Evolutionary conservation across 371 early-diverging fungal genomes (phyloP), one percentile per base, ranked within the genome.

Genomic region (Choanephora cucurbitarum): DNA sequence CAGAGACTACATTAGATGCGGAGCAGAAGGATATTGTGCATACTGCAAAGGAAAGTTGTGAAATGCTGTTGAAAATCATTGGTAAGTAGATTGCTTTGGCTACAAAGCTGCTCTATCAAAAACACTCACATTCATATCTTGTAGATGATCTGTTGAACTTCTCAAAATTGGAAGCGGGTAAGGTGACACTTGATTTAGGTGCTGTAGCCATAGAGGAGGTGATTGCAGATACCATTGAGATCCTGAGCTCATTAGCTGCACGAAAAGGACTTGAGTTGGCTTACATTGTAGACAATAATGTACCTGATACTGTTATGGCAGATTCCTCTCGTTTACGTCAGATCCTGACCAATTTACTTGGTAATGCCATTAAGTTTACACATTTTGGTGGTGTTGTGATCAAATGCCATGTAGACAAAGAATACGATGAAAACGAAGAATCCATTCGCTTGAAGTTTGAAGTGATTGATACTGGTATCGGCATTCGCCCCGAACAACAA

Each of bases 311-410:
- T 0, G 53, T 78, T 0, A 49, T 66, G 8, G 69, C 73, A 5
- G 79, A 78, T 37, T 70, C 75, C 0, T 75, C 79, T 37, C 69
- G 79, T 15, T 15, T 78, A n/a, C 66, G 79, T 15, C 79, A 78
- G 32, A 69, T 78, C 3, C 45, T 78, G 41, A 72, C 75, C 13
- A 78, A 78, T 21, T 53, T 78, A 13, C 64, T 84, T 43, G 83
- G 86, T 33, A 87, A 87, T 44, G 85, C 87, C 2, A 80, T 87
- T 60, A 87, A 87, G 61, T 87, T 87, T 32, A 87, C 87, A 1
- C 79, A 82, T 42, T 62, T 80, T 21, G 87, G 85, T 4, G 72
- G 75, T 23, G 79, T 85, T 10, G 72, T 77, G 13, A 79, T 85
- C 32, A 67, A 69, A 52, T 63, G 81, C 58, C 64, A 64, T 40